Base-by-base conservation (phyloP, 257 asterid genomes). In the Solanum paucissectum region DNA sequence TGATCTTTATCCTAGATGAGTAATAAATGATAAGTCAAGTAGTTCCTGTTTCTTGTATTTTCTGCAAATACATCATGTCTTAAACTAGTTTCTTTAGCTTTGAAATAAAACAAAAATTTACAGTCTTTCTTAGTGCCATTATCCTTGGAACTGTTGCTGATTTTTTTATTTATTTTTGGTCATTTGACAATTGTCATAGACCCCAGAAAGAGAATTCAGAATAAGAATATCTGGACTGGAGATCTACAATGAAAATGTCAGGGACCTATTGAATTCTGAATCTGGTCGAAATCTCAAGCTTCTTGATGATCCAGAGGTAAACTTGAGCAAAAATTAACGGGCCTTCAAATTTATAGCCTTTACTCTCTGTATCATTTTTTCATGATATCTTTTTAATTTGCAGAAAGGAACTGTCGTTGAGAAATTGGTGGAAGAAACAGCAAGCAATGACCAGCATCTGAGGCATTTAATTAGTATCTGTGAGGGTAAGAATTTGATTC, bases 351-450 rank as follows among this genome's bases (percentile, higher is more conserved):
- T 49, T 81, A 37, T 86, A 18, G 12, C 12, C 79, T 88, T 74
- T 55, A 55, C 40, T 36, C 87, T 88, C 87, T 85, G 82, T 44
- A 82, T n/a, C 83, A 86, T 68, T 5, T 21, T 69, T 66, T 62
- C 32, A 40, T 49, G 83, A 73, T 21, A 38, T 90, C 55, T 83
- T 83, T 21, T 38, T 44, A 58, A 64, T 36, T 46, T 93, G 90
- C 95, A 96, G 99, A 96, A 95, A 94, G 99, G 99, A 89, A 96
- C 98, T 20, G 87, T 93, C 83, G 95, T 95, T 62, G 99, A 96
- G 94, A 96, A 96, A 93, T 88, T 95, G 93, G 98, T 95, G 36
- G 99, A 96, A 90, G 98, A 95, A 93, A 91, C 95, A 12, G 98
- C 96, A 69, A 93, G 89, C 73, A 94, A 94, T 89, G 96, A 93